phyloP scores from a whole-genome alignment of 306 rosid species.

The Pyrus bretschneideri region DNA sequence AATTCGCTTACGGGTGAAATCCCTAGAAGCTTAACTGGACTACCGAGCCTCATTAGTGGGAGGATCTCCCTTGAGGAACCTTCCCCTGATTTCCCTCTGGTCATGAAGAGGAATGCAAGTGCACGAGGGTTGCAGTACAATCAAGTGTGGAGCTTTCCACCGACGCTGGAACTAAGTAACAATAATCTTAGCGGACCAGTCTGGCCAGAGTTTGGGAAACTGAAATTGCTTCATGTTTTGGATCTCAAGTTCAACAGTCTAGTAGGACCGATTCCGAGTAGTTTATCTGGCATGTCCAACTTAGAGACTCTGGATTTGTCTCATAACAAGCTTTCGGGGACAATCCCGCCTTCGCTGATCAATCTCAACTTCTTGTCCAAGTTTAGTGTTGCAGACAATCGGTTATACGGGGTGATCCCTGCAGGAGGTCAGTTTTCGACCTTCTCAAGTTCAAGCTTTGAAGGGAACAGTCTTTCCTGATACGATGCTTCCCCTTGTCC shows the following conservation, averaged over 20 bases:
- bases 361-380: conserved; percentile 39
- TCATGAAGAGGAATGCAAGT: conserved; percentile 22
- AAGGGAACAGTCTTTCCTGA: conserved; percentile 16
- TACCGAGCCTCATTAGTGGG: conserved; percentile 17
- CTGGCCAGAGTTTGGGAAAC: conserved; percentile 45
- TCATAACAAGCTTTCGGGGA: conserved; percentile 35
- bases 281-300: conserved; percentile 23
- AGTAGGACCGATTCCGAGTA: conserved; percentile 31
- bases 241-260: conserved; percentile 30
- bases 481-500: conserved; percentile 15
- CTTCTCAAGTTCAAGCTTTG: conserved; percentile 42
- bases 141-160: conserved; percentile 41
- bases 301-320: conserved; percentile 48
- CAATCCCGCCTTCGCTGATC: conserved; percentile 28
- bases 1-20: conserved; percentile 40
- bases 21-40: conserved; percentile 23
- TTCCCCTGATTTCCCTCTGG: conserved; percentile 32
- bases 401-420: conserved; percentile 36
- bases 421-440: conserved; percentile 36
- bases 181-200: conserved; percentile 34
- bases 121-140: conserved; percentile 40
- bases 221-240: conserved; percentile 36
- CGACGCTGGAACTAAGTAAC: conserved; percentile 31
- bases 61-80: conserved; percentile 17
- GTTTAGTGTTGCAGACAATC: conserved; percentile 42